These are phyloP conservation scores for Prunus yedoensis DNA, from an alignment of 331 rosid species.

Conservation along the genomic window DNA sequence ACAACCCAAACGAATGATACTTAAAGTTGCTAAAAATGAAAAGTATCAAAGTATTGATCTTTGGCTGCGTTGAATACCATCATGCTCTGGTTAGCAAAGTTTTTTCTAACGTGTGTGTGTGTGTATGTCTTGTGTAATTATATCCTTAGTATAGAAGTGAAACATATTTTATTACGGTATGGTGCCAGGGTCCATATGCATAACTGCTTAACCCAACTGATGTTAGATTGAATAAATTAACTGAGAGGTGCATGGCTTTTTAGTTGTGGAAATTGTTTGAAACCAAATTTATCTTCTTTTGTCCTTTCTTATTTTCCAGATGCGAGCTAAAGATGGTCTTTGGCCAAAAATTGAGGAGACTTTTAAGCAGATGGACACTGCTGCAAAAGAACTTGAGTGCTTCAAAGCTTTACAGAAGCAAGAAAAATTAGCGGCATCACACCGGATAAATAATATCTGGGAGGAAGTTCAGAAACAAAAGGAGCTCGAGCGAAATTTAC, in stretches of 20 bases:
- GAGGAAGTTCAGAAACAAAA: constrained; percentile 82
- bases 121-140: neutral
- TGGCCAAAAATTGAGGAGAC: constrained; percentile 92
- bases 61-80: neutral
- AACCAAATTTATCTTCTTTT: neutral
- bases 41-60: neutral
- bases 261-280: neutral
- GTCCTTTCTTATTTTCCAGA: constrained; percentile 37
- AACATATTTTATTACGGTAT: neutral
- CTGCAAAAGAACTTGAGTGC: constrained; percentile 90
- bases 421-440: constrained; percentile 78
- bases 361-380: constrained; percentile 82
- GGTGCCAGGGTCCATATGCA: neutral
- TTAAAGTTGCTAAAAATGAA: neutral
- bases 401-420: constrained; percentile 81
- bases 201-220: neutral
- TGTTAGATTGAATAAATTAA: neutral
- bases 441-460: constrained; percentile 70
- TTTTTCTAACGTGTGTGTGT: neutral
- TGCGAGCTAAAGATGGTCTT: constrained; percentile 64
- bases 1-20: neutral
- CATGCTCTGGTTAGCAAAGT: neutral
- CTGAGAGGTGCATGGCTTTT: neutral
- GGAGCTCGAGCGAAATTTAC: constrained; percentile 75
- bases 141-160: neutral